phyloP scores from a whole-genome alignment of 805 yeast species.

The Pichia rugopelliculosa region DNA sequence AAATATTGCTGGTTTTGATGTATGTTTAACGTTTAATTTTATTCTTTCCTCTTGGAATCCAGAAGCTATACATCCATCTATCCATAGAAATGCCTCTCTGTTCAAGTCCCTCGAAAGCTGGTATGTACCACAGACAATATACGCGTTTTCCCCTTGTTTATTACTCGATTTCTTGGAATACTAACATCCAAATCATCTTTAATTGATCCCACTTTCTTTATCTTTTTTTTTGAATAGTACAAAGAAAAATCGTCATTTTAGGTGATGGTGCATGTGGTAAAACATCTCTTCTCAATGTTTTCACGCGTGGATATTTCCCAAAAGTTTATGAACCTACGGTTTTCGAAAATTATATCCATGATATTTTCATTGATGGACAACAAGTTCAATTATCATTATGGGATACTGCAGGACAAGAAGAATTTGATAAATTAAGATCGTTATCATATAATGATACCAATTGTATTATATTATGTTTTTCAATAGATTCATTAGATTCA shows the following conservation, averaged over 20 bases:
- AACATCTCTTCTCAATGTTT: conserved; percentile 88
- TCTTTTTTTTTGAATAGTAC: conserved; percentile 35
- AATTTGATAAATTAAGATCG: conserved; percentile 89
- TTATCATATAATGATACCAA: conserved; percentile 92
- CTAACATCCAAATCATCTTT: conserved; percentile 1
- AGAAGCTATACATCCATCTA: no score
- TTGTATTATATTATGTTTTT: conserved; percentile 92
- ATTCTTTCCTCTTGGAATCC: no score
- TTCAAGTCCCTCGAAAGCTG: conserved; percentile 38
- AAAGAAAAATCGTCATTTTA: conserved; percentile 85
- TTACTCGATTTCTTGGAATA: background rate
- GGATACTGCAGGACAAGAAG: conserved; percentile 99
- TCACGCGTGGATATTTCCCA: conserved; percentile 95
- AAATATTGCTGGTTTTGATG: background rate
- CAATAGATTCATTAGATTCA: conserved; percentile 91
- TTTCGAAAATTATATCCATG: conserved; percentile 95
- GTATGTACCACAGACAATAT: conserved; percentile 17
- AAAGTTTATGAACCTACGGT: conserved; percentile 98
- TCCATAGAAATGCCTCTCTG: conserved; percentile 41
- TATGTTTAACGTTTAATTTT: background rate
- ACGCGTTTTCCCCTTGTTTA: background rate
- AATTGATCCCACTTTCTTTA: background rate
- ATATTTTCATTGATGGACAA: conserved; percentile 90
- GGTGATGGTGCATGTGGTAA: conserved; percentile 99
- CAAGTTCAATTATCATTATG: conserved; percentile 88